These are phyloP conservation scores for Dicorynia guianensis DNA, from an alignment of 306 rosid genomes.

Conservation along the genomic window DNA sequence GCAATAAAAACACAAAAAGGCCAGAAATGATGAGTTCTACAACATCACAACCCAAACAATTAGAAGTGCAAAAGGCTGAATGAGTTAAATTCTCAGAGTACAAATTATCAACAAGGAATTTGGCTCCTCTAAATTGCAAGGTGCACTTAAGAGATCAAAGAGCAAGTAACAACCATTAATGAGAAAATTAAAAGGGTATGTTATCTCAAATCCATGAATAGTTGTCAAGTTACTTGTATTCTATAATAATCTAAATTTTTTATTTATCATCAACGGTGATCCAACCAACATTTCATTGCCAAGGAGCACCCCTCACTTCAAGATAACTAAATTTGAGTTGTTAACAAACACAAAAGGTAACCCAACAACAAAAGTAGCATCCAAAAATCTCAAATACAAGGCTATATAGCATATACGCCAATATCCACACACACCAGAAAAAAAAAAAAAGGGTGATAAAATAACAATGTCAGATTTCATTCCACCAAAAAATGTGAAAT, in stretches of 20 bases:
- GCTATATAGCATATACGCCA: neutral
- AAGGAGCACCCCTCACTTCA: neutral
- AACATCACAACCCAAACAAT: neutral
- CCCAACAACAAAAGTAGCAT: no score
- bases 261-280: neutral
- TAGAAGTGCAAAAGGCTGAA: neutral
- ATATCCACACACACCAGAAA: constrained; percentile 10
- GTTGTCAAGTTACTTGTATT: neutral
- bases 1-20: constrained; percentile 3
- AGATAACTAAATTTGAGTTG: no score
- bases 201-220: neutral
- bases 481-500: neutral
- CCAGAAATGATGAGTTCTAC: constrained; percentile 8
- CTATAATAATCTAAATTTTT: neutral
- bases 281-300: no score
- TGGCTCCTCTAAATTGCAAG: no score
- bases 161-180: neutral
- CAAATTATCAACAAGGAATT: neutral
- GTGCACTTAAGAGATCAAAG: no score
- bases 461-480: neutral
- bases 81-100: neutral
- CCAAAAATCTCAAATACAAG: neutral
- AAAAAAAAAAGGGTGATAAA: neutral
- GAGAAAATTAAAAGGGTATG: neutral
- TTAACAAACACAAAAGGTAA: no score